These are phyloP conservation scores for Yueomyces sp. DNA, from an alignment of 805 yeast species.

Conservation along the genomic window DNA sequence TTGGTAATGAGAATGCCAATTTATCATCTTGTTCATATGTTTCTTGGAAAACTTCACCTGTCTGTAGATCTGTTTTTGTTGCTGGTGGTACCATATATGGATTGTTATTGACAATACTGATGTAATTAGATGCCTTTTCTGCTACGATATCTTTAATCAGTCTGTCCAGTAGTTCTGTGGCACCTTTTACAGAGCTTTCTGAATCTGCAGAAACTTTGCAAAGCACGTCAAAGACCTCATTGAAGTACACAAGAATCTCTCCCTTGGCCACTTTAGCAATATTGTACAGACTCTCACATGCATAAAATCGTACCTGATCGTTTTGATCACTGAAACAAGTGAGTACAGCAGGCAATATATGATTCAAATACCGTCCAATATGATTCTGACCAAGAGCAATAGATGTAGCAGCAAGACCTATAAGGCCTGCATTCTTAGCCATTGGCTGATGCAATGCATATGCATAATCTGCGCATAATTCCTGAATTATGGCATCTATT, in stretches of 20 bases:
- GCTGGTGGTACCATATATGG: slow-evolving; percentile 30
- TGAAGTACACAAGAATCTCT: slow-evolving; percentile 79
- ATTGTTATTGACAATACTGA: slow-evolving; percentile 50
- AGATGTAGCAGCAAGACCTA: slow-evolving; percentile 91
- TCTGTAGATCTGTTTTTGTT: slow-evolving; percentile 33
- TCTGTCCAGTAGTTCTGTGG: slow-evolving; percentile 85
- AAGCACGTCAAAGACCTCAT: slow-evolving; percentile 86
- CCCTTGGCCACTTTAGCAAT: slow-evolving; percentile 96
- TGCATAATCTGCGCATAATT: slow-evolving; percentile 63
- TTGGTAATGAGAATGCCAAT: slow-evolving; percentile 65
- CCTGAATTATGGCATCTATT: slow-evolving; percentile 47
- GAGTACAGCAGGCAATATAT: slow-evolving; percentile 81
- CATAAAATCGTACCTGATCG: slow-evolving; percentile 92
- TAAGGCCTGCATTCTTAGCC: slow-evolving; percentile 89
- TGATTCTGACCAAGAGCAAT: slow-evolving; percentile 81
- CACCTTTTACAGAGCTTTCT: slow-evolving; percentile 84
- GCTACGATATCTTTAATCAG: slow-evolving; percentile 88
- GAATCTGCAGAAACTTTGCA: slow-evolving; percentile 84
- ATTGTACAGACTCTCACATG: slow-evolving; percentile 90
- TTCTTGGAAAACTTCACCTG: slow-evolving; percentile 48
- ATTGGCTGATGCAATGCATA: slow-evolving; percentile 75
- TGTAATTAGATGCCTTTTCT: slow-evolving; percentile 82
- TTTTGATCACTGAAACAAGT: slow-evolving; percentile 96
- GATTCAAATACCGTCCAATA: slow-evolving; percentile 70
- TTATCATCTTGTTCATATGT: slow-evolving; percentile 38